These are phyloP conservation scores for Linum tenue DNA, from an alignment of 345 rosid genomes.

Conservation along the genomic window DNA sequence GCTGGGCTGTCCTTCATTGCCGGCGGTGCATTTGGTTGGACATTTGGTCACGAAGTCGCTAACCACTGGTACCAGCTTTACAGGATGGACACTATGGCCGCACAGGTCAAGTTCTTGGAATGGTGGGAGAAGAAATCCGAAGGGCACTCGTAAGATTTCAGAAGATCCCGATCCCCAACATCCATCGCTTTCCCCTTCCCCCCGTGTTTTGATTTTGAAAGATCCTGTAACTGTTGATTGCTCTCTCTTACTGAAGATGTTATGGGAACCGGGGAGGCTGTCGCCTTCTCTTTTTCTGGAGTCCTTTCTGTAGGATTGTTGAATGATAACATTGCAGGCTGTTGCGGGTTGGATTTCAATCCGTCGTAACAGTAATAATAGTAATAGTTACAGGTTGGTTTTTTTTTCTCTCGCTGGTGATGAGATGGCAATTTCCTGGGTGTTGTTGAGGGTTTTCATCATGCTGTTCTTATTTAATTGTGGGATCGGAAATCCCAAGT, in stretches of 20 bases:
- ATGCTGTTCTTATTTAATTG: no score
- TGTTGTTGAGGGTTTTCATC: no score
- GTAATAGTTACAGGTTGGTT: neutral
- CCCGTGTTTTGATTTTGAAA: neutral
- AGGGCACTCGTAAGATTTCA: slow-evolving; percentile 20
- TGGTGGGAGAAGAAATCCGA: slow-evolving; percentile 75
- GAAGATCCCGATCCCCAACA: neutral
- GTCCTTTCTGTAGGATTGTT: neutral
- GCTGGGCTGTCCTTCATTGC: slow-evolving; percentile 67
- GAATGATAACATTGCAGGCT: neutral
- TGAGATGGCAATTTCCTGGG: neutral
- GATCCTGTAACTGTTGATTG: neutral
- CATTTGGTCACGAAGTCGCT: slow-evolving; percentile 78
- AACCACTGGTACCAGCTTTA: slow-evolving; percentile 70
- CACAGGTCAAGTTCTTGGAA: slow-evolving; percentile 82
- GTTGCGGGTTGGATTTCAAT: no score
- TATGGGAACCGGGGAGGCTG: neutral
- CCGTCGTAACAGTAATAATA: no score
- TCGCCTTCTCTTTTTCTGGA: neutral
- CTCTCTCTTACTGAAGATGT: neutral
- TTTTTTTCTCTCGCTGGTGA: neutral
- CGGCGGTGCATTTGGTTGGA: slow-evolving; percentile 84
- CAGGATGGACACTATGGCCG: slow-evolving; percentile 75
- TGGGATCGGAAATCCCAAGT: no score
- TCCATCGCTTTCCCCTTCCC: neutral